Percentiles rank a stretch among this genome's conserved stretches.
Conservation (phyloP, 495 filamentous ascomycete genomes). For the Evansstolkia leycettana region DNA sequence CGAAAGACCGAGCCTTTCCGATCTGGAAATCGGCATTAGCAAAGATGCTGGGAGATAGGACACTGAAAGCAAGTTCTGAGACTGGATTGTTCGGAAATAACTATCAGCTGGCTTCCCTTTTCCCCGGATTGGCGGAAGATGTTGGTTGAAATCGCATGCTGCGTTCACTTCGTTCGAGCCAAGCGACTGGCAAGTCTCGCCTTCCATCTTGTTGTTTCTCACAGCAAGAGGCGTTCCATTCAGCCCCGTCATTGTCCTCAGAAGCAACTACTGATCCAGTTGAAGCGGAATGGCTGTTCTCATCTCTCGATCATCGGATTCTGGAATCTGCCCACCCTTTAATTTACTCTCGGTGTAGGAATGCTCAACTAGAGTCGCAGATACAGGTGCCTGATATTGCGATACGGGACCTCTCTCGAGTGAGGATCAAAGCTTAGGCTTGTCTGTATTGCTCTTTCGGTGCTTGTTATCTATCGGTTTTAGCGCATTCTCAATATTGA, state of each 20-base stretch:
- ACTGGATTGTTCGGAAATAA: constrained; percentile 16
- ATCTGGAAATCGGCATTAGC: constrained; percentile 14
- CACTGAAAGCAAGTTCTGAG: constrained; percentile 23
- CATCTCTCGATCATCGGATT: constrained; percentile 1
- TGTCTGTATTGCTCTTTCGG: constrained; percentile 43
- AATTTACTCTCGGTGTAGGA: too few relatives aligned
- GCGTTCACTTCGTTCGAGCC: constrained; percentile 10
- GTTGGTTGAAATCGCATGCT: constrained; percentile 3
- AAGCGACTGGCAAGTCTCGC: constrained; percentile 9
- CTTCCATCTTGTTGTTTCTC: constrained; percentile 1
- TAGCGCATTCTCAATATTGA: constrained; percentile 1
- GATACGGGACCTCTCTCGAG: constrained; percentile 76
- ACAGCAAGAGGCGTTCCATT: not conserved
- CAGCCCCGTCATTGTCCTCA: constrained; percentile 2
- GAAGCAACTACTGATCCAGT: constrained; percentile 1
- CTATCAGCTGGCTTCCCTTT: constrained; percentile 17
- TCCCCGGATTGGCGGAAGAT: constrained; percentile 9
- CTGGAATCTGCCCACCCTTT: too few relatives aligned
- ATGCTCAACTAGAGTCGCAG: not conserved
- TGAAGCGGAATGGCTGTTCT: constrained; percentile 2
- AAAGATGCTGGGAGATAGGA: constrained; percentile 14
- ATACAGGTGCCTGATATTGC: not conserved
- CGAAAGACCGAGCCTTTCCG: constrained; percentile 33
- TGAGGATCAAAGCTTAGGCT: constrained; percentile 95
- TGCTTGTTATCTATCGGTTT: constrained; percentile 3